Base-by-base conservation (phyloP, 2,329 filamentous ascomycete species). In the Fusarium beomiforme region DNA sequence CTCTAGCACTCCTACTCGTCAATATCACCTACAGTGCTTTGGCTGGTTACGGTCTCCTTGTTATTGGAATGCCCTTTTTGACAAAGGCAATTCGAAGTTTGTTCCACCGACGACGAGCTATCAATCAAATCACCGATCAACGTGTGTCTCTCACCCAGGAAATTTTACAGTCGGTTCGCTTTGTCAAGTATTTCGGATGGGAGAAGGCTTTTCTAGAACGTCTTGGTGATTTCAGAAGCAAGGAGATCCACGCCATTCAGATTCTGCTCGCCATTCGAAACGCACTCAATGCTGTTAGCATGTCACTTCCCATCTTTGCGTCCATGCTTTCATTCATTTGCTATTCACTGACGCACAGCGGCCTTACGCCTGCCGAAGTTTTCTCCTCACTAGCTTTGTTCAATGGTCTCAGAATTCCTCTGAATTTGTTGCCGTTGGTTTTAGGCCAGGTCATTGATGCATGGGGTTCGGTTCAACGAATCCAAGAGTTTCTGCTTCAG, bases 171-270 rank as follows among this genome's bases (percentile, higher is more conserved):
- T 93, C 94, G 0, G 95, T 98, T 26, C 89, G 95, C 29, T 98
- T 98, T 77, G 95, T 98, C 82, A 98, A 98, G 80, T 98, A 90
- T 80, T 98, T 98, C 78, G 95, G 94, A 11, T 98, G 95, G 95
- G 95, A 98, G 79, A 91, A 88, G 63, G 92, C 93, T 36, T 98
- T 98, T 77, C 83, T 98, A 16, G 86, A 90, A 54, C 90, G 94
- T 17, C 86, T 98, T 19, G 89, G 89, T 53, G 87, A 90, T 26
- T 92, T 97, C 67, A 89, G 95, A 63, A 86, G 85, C 56, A 87
- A 87, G 66, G 95, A 98, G 80, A 94, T 98, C 67, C 84, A 86
- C 61, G 89, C 92, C n/a, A 94, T 98, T 63, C 95, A 97, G 79
- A 83, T 94, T 17, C 83, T 98, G 47, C 83, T 98, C 31, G 89